Evolutionary conservation across 306 rosid species (phyloP).

Genomic region (apple (Malus domestica)): DNA sequence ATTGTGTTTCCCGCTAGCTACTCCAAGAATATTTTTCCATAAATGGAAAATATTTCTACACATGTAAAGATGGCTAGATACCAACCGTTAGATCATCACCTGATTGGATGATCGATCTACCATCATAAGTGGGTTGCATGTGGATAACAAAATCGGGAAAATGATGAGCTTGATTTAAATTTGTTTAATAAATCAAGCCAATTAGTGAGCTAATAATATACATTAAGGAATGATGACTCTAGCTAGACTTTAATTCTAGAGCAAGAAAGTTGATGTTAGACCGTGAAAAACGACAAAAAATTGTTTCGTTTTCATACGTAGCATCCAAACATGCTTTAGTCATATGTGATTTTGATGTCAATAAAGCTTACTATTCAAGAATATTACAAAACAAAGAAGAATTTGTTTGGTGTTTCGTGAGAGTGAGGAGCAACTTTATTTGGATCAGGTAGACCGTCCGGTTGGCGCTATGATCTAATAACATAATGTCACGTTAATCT

Average conservation of each 20-base stretch:
- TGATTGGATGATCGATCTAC: slow-evolving; percentile 17
- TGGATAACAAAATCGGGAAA: slow-evolving; percentile 25
- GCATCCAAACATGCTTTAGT: slow-evolving; percentile 8
- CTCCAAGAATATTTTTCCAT: slow-evolving; percentile 38
- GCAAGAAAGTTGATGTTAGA: neutral
- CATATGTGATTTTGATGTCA: slow-evolving; percentile 6
- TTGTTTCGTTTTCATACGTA: neutral
- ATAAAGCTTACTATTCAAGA: neutral
- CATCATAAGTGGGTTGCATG: slow-evolving; percentile 36
- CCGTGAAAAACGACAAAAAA: neutral
- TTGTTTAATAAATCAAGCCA: neutral
- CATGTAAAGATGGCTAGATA: slow-evolving; percentile 6
- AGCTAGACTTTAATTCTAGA: neutral
- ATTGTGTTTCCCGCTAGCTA: slow-evolving; percentile 43
- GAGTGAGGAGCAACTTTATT: neutral
- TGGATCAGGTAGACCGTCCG: neutral
- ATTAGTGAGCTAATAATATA: neutral
- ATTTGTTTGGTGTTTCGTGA: neutral
- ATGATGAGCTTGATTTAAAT: neutral
- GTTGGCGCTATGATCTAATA: no score
- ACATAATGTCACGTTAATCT: neutral
- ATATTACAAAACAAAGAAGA: neutral
- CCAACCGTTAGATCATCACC: slow-evolving; percentile 12
- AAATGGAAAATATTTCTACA: neutral
- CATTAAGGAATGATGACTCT: neutral